Evolutionary conservation across 1,284 basidiomycete genomes (phyloP).

Genomic region (Pascua guehoae): DNA sequence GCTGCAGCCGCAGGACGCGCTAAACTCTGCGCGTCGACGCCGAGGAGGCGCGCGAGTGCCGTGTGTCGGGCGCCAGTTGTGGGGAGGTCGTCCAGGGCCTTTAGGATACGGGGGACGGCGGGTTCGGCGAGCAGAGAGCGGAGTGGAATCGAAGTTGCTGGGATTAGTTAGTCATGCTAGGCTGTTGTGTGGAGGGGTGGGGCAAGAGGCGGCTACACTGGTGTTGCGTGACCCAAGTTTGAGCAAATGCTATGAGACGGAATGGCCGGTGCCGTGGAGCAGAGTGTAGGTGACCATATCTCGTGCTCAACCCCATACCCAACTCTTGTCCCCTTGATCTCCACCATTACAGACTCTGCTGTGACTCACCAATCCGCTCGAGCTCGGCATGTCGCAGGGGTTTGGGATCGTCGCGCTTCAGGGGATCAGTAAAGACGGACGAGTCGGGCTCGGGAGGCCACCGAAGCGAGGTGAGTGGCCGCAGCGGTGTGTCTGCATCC

Average conservation of each 20-base stretch:
- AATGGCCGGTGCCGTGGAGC: too few relatives aligned
- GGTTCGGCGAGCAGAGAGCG: conserved; percentile 33
- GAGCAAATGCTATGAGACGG: too few relatives aligned
- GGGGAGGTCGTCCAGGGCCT: conserved; percentile 31
- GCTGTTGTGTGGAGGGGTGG: not conserved
- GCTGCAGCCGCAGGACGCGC: conserved; percentile 23
- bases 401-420: conserved; percentile 45
- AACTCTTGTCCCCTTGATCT: too few relatives aligned
- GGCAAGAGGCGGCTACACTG: not conserved
- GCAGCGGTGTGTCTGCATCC: conserved; percentile 7
- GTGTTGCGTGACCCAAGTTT: too few relatives aligned
- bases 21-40: conserved; percentile 30
- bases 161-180: conserved; percentile 5
- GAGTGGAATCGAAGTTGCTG: conserved; percentile 37
- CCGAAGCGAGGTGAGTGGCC: conserved; percentile 32
- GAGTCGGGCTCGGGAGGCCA: conserved; percentile 47
- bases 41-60: conserved; percentile 33
- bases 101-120: conserved; percentile 30
- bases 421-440: conserved; percentile 40
- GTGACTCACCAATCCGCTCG: conserved; percentile 39
- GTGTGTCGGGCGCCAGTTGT: conserved; percentile 17
- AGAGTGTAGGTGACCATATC: not conserved
- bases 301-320: too few relatives aligned
- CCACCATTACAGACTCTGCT: too few relatives aligned
- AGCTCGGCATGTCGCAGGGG: conserved; percentile 42